phyloP scores from a whole-genome alignment of 768 basidiomycete species.

The Boletus pseudo-olivaceus region DNA sequence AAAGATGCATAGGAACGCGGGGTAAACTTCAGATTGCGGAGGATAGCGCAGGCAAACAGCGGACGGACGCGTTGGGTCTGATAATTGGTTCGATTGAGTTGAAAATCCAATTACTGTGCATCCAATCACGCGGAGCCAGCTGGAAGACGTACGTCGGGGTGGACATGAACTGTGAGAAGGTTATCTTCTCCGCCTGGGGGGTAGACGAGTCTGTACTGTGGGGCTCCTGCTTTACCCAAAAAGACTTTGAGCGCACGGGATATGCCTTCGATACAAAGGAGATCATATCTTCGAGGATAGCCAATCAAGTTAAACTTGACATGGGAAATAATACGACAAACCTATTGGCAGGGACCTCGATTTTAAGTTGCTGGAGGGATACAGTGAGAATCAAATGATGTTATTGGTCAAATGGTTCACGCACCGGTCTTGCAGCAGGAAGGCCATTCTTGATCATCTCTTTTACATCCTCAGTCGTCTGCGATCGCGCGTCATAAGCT shows the following conservation, averaged over 20 bases:
- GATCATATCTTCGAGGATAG: constrained; percentile 71
- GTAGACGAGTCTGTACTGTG: constrained; percentile 69
- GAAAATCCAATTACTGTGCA: background rate
- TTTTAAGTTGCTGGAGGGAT: constrained; percentile 82
- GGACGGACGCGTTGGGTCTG: constrained; percentile 84
- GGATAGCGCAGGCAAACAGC: constrained; percentile 84
- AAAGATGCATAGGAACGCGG: constrained; percentile 89
- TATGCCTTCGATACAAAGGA: constrained; percentile 96
- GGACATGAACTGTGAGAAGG: constrained; percentile 64
- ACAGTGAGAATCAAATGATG: constrained; percentile 2
- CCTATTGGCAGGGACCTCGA: constrained; percentile 99
- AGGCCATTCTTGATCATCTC: constrained; percentile 78
- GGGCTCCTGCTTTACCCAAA: constrained; percentile 63
- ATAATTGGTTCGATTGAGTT: background rate
- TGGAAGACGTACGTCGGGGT: constrained; percentile 58
- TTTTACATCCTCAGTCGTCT: constrained; percentile 90
- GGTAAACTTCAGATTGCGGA: constrained; percentile 89
- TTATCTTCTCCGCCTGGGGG: constrained; percentile 64
- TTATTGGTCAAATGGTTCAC: constrained; percentile 19
- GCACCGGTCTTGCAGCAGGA: constrained; percentile 79
- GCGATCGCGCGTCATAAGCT: constrained; percentile 4
- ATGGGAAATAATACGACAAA: constrained; percentile 20
- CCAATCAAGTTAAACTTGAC: constrained; percentile 4
- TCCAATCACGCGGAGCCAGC: background rate
- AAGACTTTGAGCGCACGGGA: constrained; percentile 82